Evolutionary conservation across 805 yeast species (phyloP), one percentile per base, ranked within the genome.

Genomic region (Spathaspora gorwiae): DNA sequence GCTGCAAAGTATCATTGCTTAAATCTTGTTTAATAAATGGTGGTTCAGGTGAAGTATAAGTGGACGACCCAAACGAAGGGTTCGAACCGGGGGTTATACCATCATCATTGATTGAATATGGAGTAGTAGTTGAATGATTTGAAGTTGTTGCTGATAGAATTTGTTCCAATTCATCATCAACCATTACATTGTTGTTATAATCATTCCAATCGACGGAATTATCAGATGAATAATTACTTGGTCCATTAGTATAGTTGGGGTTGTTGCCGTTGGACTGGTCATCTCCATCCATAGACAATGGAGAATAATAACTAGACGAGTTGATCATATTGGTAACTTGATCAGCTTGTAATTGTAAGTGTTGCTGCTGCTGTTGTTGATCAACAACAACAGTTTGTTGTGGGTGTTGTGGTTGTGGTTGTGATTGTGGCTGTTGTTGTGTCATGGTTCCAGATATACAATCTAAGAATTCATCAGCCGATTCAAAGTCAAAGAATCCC

Each of bases 391-490:
- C 24, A 3, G 4, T 5, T 19, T 19, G 24, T 19, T 19, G 24
- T 19, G 24, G 24, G 24, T 19, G 24, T 19, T 2, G 42, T 29
- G 10, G 4, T 7, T 14, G 24, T 29, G n/a, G 42, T 13, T 31
- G 32, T 29, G 32, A 11, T 3, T 29, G 32, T 5, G 32, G 32
- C 12, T 29, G 31, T 27, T 7, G 31, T 27, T 29, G 12, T 3
- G 32, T 2, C 12, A 29, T 9, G 2, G 32, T 29, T 9, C 32
- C 66, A n/a, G 63, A 54, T 12, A 66, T 55, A 34, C 53, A 52
- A 41, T 57, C 59, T 39, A 66, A 52, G 40, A 66, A 65, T 43
- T 43, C 54, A 44, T 65, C 68, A 12, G 70, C 54, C 33, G 59
- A 53, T 15, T 59, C 65, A 47, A 66, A 65, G 44, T 56, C 57